Evolutionary conservation across 192 early-diverging fungal species (phyloP), one percentile per base, ranked within the genome.

Genomic region (Bifiguratus adelaidae): DNA sequence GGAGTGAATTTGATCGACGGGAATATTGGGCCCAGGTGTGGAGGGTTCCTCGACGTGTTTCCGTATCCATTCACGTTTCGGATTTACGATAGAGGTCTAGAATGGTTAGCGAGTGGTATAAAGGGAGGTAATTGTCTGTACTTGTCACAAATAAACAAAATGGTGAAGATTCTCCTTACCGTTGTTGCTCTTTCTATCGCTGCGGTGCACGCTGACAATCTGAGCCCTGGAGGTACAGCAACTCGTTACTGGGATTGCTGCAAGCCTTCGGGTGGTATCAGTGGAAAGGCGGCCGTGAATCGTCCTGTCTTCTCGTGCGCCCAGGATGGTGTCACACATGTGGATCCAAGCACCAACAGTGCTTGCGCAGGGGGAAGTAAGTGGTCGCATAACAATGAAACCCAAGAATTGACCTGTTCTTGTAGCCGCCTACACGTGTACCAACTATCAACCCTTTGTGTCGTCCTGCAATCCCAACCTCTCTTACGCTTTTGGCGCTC

Each of bases 171-270:
- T n/a, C n/a, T n/a, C n/a, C n/a, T n/a, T n/a, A n/a, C n/a, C n/a
- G n/a, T n/a, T n/a, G n/a, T n/a, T n/a, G n/a, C n/a, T n/a, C n/a
- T n/a, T n/a, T n/a, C n/a, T n/a, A n/a, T n/a, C n/a, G n/a, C n/a
- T n/a, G n/a, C n/a, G n/a, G n/a, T n/a, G n/a, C n/a, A n/a, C n/a
- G n/a, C n/a, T n/a, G n/a, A n/a, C n/a, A n/a, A n/a, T n/a, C n/a
- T n/a, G n/a, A n/a, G n/a, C n/a, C n/a, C n/a, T n/a, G n/a, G n/a
- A n/a, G n/a, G n/a, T n/a, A n/a, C n/a, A n/a, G n/a, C n/a, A n/a
- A n/a, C n/a, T n/a, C n/a, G n/a, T n/a, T n/a, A n/a, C n/a, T n/a
- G 44, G 44, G 53, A 55, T 35, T 55, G 53, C 15, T 55, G 53
- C 36, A 55, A 55, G 19, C 33, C 53, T 25, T 47, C 45, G 16